Conservation (phyloP, 306 rosid genomes). For the Sechiopsis laciniata region DNA sequence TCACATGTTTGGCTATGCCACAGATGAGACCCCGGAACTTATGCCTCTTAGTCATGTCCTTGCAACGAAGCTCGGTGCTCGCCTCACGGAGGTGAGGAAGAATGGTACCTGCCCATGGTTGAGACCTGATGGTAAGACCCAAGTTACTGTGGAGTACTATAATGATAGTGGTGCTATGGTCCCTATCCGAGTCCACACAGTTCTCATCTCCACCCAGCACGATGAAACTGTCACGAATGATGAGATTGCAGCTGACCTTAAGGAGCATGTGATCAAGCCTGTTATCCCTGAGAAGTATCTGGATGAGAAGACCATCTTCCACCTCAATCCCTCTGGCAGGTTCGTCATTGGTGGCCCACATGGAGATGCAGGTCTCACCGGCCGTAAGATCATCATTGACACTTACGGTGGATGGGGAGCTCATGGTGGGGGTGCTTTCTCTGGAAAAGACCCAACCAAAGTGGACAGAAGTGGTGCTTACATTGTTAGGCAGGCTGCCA, state of each 20-base stretch:
- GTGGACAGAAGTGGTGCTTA: constrained; percentile 28
- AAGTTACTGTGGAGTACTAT: constrained; percentile 24
- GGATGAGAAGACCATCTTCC: constrained; percentile 27
- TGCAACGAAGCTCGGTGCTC: constrained; percentile 23
- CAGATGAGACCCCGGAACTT: constrained; percentile 29
- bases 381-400: constrained; percentile 23
- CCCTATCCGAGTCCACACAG: constrained; percentile 24
- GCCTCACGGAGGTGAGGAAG: constrained; percentile 23
- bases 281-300: constrained; percentile 26
- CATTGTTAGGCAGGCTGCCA: constrained; percentile 26
- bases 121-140: constrained; percentile 28
- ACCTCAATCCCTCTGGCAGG: constrained; percentile 26
- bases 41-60: constrained; percentile 26
- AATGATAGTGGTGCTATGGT: constrained; percentile 24
- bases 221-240: constrained; percentile 23
- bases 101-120: constrained; percentile 24
- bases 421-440: constrained; percentile 26
- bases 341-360: constrained; percentile 26
- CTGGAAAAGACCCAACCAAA: constrained; percentile 25
- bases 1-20: constrained; percentile 41
- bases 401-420: constrained; percentile 28
- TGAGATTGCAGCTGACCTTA: constrained; percentile 25
- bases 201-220: constrained; percentile 25
- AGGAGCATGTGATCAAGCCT: constrained; percentile 24
- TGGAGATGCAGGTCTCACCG: constrained; percentile 25